These are phyloP conservation scores for Xylaria sp. DNA, from an alignment of 2,329 filamentous ascomycete genomes.

Conservation along the genomic window DNA sequence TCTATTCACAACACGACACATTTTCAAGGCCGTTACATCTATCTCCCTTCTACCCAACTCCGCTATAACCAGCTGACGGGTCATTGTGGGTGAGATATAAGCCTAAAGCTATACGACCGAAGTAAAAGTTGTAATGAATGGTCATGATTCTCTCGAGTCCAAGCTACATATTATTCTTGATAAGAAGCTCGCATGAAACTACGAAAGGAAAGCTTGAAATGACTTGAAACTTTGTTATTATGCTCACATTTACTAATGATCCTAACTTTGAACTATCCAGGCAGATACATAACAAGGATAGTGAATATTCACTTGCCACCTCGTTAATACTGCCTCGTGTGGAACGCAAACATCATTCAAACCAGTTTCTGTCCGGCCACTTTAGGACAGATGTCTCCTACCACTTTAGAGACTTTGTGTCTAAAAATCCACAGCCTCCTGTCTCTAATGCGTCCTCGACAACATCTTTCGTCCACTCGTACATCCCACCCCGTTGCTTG, in stretches of 20 bases:
- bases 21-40: not conserved
- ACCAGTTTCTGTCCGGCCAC: not conserved
- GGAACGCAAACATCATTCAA: not conserved
- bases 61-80: not conserved
- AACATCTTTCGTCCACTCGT: constrained; percentile 55
- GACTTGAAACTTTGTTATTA: not conserved
- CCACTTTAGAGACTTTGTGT: constrained; percentile 14
- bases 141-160: not conserved
- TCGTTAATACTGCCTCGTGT: not conserved
- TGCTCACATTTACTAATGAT: not conserved
- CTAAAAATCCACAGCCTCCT: constrained; percentile 27
- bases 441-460: constrained; percentile 1
- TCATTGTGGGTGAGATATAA: not conserved
- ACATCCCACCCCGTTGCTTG: constrained; percentile 57
- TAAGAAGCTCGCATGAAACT: not conserved
- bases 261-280: not conserved
- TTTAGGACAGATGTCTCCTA: not conserved
- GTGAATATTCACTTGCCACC: not conserved
- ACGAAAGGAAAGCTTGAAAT: not conserved
- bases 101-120: not conserved
- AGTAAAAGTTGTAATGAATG: not conserved
- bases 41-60: not conserved
- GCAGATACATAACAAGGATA: not conserved
- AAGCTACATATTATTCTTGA: not conserved
- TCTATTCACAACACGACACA: not conserved